phyloP scores from a whole-genome alignment of 257 asterid species.

The Pogostemon cablin region DNA sequence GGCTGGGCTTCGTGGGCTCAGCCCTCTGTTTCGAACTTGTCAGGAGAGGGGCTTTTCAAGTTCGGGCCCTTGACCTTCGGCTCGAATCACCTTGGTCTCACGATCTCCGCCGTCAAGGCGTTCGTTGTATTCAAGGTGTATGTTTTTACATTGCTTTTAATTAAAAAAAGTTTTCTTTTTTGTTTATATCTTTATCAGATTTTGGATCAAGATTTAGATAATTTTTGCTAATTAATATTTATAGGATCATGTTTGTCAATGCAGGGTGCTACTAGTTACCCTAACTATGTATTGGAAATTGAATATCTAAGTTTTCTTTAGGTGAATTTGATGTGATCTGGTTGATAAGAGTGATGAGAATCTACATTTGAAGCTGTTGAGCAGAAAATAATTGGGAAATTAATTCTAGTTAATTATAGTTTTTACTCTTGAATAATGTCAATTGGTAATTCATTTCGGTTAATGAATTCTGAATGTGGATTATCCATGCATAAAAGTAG shows the following conservation, averaged over 20 bases:
- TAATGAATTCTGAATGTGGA: neutral
- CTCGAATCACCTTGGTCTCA: constrained; percentile 74
- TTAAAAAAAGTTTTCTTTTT: neutral
- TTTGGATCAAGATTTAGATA: neutral
- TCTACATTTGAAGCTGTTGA: constrained; percentile 5
- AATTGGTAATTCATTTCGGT: constrained; percentile 12
- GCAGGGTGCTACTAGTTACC: neutral
- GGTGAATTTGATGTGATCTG: constrained; percentile 19
- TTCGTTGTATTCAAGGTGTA: constrained; percentile 64
- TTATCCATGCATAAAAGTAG: neutral
- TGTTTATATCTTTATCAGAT: neutral
- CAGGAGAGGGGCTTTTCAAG: constrained; percentile 80
- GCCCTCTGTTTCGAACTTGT: constrained; percentile 85
- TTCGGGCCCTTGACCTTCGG: constrained; percentile 80
- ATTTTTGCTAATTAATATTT: neutral
- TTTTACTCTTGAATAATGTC: constrained; percentile 2
- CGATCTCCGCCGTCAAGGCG: constrained; percentile 57
- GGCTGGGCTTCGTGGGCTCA: constrained; percentile 86
- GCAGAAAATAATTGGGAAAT: neutral
- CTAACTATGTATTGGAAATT: neutral
- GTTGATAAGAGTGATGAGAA: constrained; percentile 17
- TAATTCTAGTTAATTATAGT: constrained; percentile 10
- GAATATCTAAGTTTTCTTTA: constrained; percentile 4
- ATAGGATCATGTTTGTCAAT: neutral
- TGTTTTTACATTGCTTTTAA: neutral